Percentiles rank a stretch among this genome's conserved stretches.
phyloP scores from a whole-genome alignment of 257 asterid species.

The Coffea eugenioides region DNA sequence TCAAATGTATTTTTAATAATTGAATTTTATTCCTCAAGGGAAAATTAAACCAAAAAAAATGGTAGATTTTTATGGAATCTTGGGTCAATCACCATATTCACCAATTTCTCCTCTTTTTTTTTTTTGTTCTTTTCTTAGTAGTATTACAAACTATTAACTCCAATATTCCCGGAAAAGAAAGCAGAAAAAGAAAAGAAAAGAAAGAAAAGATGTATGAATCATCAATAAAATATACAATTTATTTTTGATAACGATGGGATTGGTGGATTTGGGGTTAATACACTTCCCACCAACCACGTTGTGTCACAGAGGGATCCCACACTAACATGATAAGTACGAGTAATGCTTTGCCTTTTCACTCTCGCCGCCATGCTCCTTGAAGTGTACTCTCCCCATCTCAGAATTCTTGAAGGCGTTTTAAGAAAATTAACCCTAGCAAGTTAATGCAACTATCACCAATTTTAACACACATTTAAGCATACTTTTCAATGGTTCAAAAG shows the following conservation, averaged over 20 bases:
- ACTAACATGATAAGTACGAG: too few relatives aligned
- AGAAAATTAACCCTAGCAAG: too few relatives aligned
- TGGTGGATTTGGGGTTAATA: not conserved
- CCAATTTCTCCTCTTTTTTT: not conserved
- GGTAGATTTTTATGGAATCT: too few relatives aligned
- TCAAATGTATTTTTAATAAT: not conserved
- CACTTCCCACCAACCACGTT: slow-evolving; percentile 18
- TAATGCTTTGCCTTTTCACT: too few relatives aligned
- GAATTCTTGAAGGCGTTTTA: too few relatives aligned
- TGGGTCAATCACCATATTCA: not conserved
- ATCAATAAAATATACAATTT: not conserved
- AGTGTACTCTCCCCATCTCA: too few relatives aligned
- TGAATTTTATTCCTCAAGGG: not conserved
- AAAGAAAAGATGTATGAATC: not conserved
- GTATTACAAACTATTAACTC: not conserved
- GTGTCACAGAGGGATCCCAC: not conserved
- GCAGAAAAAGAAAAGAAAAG: not conserved
- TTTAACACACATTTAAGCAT: too few relatives aligned
- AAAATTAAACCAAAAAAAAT: not conserved
- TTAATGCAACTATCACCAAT: too few relatives aligned
- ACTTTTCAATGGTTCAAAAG: too few relatives aligned
- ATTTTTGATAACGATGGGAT: slow-evolving; percentile 12
- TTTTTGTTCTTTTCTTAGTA: not conserved
- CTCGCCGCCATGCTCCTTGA: too few relatives aligned
- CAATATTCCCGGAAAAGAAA: not conserved